Conservation (phyloP, 768 basidiomycete genomes). For the Hortiboletus campestris region DNA sequence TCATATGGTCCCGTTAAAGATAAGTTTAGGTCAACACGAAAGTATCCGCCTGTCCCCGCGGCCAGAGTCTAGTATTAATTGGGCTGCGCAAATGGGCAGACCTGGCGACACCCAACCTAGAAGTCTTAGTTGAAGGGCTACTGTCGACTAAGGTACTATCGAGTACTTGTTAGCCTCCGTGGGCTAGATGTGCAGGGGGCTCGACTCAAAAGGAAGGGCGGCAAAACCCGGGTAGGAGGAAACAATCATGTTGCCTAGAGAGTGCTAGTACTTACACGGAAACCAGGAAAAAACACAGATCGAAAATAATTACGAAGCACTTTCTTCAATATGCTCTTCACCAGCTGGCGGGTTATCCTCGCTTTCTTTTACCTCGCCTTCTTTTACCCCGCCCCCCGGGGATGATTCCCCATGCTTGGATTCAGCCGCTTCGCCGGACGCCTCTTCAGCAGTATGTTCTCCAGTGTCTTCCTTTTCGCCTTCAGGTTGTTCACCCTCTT, state of each 20-base stretch:
- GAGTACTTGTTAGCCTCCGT: not conserved
- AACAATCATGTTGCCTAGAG: not conserved
- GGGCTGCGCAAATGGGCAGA: too few relatives aligned
- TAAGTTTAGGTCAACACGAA: not conserved
- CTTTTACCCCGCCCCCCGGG: constrained; percentile 22
- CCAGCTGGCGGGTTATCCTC: constrained; percentile 19
- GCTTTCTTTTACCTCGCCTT: constrained; percentile 24
- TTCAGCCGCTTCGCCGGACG: constrained; percentile 22
- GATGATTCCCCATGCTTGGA: constrained; percentile 26
- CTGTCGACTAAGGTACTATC: too few relatives aligned
- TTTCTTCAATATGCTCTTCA: constrained; percentile 19
- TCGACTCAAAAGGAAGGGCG: too few relatives aligned
- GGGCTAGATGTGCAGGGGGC: not conserved
- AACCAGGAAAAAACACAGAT: constrained; percentile 8
- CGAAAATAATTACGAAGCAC: constrained; percentile 10
- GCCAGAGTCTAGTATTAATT: too few relatives aligned
- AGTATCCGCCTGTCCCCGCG: not conserved
- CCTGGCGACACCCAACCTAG: too few relatives aligned
- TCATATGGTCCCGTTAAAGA: not conserved
- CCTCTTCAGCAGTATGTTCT: constrained; percentile 30
- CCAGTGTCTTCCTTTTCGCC: constrained; percentile 28
- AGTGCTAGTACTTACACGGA: not conserved
- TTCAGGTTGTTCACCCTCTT: constrained; percentile 37
- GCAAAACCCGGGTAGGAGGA: not conserved
- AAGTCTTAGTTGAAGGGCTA: too few relatives aligned